Conservation (phyloP, 345 rosid species). For the Gossypioides kirkii region DNA sequence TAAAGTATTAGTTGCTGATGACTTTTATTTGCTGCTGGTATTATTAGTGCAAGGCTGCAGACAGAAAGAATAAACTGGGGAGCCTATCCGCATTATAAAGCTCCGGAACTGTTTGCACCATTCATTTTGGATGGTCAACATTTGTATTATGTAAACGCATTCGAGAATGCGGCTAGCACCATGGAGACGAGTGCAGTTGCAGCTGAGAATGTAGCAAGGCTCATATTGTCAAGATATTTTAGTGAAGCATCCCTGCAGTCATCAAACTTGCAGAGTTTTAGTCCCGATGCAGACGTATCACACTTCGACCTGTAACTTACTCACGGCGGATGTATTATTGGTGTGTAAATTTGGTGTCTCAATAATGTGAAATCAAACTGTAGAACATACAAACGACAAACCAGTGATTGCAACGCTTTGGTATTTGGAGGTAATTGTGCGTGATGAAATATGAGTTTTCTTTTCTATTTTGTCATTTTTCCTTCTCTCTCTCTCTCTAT, state of each 20-base stretch:
- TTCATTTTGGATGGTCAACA: constrained; percentile 69
- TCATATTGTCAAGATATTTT: constrained; percentile 55
- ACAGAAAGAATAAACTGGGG: constrained; percentile 80
- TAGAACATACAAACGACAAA: background rate
- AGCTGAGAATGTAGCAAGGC: constrained; percentile 87
- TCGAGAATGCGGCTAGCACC: constrained; percentile 91
- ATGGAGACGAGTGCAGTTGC: constrained; percentile 93
- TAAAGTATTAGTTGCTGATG: constrained; percentile 5
- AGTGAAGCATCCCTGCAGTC: constrained; percentile 18
- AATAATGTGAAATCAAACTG: constrained; percentile 3
- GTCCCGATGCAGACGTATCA: constrained; percentile 15
- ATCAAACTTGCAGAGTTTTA: constrained; percentile 27
- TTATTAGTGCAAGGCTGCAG: constrained; percentile 51
- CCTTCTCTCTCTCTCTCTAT: too few species aligned
- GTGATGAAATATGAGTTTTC: background rate
- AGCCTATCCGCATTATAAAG: constrained; percentile 87
- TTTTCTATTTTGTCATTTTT: background rate
- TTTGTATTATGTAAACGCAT: constrained; percentile 83
- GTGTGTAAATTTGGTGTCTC: background rate
- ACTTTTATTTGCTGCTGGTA: constrained; percentile 3
- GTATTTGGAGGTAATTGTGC: background rate
- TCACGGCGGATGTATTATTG: background rate
- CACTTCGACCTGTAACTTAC: constrained; percentile 48
- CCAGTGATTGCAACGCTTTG: background rate
- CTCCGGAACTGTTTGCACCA: constrained; percentile 86